Percentiles rank a stretch among this genome's conserved stretches.
These are phyloP conservation scores for Xylaria flabelliformis DNA, from an alignment of 495 filamentous ascomycete species.

Conservation along the genomic window DNA sequence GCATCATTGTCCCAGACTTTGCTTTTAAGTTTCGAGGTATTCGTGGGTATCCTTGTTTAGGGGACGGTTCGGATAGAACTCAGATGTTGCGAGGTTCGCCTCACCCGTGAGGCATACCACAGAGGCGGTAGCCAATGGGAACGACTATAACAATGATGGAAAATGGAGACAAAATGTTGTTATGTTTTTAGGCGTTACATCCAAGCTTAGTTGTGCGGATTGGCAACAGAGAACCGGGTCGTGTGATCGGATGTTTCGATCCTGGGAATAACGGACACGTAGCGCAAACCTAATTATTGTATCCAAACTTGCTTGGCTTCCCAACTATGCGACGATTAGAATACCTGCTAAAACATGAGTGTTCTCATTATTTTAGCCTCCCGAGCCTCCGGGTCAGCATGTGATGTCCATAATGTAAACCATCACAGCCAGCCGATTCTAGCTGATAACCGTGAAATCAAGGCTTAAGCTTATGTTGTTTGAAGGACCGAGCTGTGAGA, in stretches of 20 bases:
- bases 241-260: constrained; percentile 26
- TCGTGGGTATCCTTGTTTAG: constrained; percentile 4
- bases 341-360: neutral
- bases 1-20: constrained; percentile 20
- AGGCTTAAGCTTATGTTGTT: constrained; percentile 1
- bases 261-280: neutral
- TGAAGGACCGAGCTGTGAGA: neutral
- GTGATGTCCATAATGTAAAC: neutral
- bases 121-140: constrained; percentile 3
- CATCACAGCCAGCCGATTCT: neutral
- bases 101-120: neutral
- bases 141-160: neutral
- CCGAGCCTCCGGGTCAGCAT: constrained; percentile 17
- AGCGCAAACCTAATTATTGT: neutral
- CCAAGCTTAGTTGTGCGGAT: constrained; percentile 7
- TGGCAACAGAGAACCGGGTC: constrained; percentile 8
- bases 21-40: constrained; percentile 6
- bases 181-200: neutral
- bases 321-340: neutral
- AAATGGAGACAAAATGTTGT: neutral
- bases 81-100: neutral
- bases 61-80: neutral
- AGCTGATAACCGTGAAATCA: neutral
- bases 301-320: neutral
- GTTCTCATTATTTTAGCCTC: neutral